Conservation (phyloP, 352 stramenopile genomes). For the Pythium sukuiense region DNA sequence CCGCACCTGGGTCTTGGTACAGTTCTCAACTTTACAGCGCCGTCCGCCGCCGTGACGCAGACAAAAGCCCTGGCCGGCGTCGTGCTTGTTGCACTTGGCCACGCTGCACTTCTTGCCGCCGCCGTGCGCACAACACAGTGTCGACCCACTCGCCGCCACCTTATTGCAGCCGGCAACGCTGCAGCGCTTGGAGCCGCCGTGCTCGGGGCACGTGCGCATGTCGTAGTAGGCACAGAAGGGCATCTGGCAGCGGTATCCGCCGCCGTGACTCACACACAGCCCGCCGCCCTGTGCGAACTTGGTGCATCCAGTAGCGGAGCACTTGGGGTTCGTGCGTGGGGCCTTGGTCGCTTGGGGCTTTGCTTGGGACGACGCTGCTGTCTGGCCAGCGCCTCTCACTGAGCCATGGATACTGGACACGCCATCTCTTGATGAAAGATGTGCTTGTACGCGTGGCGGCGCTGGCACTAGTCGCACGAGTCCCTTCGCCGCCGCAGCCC, state of each 20-base stretch:
- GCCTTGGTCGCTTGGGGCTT: not conserved
- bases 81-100: constrained; percentile 72
- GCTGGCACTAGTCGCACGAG: constrained; percentile 12
- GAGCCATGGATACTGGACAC: too few relatives aligned
- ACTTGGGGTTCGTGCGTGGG: constrained; percentile 24
- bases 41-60: constrained; percentile 72
- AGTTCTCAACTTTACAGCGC: constrained; percentile 54
- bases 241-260: constrained; percentile 70
- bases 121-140: constrained; percentile 66
- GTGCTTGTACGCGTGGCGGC: not conserved
- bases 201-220: constrained; percentile 68
- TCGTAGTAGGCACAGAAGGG: constrained; percentile 73
- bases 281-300: constrained; percentile 68
- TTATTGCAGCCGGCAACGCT: constrained; percentile 47
- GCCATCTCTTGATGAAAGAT: not conserved
- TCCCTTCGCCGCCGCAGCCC: not conserved
- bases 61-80: constrained; percentile 66
- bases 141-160: constrained; percentile 46
- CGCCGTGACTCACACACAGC: constrained; percentile 64
- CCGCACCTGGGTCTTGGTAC: constrained; percentile 74
- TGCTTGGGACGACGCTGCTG: not conserved
- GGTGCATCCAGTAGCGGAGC: constrained; percentile 45
- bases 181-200: constrained; percentile 73
- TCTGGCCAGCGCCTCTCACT: not conserved
- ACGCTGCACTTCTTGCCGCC: constrained; percentile 68